Evolutionary conservation across 768 basidiomycete genomes (phyloP).

Genomic region (Candolleomyces eurysporus): DNA sequence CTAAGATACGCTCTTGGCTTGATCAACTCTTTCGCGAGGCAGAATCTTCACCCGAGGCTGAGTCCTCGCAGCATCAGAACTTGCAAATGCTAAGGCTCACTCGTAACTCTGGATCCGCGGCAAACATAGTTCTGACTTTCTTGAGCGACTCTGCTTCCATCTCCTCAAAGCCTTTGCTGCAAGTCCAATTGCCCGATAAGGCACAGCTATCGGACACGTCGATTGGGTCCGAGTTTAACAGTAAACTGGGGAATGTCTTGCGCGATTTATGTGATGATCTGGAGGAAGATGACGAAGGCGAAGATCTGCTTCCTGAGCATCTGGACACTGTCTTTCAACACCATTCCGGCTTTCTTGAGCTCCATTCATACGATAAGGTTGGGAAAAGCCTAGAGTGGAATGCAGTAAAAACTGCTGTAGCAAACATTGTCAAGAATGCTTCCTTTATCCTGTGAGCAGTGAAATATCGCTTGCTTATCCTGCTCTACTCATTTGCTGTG

Average conservation of each 20-base stretch:
- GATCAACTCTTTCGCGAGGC: not conserved
- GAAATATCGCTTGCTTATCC: too few species aligned
- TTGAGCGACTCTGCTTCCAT: not conserved
- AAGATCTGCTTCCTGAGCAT: not conserved
- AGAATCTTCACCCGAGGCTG: not conserved
- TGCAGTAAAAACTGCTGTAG: not conserved
- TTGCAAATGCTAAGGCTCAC: too few species aligned
- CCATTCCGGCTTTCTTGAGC: not conserved
- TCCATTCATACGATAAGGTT: not conserved
- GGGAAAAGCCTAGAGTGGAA: not conserved
- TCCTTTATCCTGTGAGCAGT: not conserved
- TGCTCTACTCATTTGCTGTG: too few species aligned
- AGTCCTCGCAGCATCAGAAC: too few species aligned
- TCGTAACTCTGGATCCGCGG: not conserved
- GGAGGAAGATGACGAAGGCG: not conserved
- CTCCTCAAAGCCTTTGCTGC: not conserved
- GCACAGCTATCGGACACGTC: not conserved
- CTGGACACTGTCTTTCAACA: not conserved
- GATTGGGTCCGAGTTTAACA: not conserved
- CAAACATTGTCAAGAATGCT: not conserved
- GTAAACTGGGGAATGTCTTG: not conserved
- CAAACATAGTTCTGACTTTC: not conserved
- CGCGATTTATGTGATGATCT: not conserved
- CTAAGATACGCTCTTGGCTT: not conserved
- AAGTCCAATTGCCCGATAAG: not conserved